A percentile compares a stretch with the other conserved stretches of the same genome.
Conservation (phyloP, 192 early-diverging fungal species). For the Gryganskiella cystojenkinii region DNA sequence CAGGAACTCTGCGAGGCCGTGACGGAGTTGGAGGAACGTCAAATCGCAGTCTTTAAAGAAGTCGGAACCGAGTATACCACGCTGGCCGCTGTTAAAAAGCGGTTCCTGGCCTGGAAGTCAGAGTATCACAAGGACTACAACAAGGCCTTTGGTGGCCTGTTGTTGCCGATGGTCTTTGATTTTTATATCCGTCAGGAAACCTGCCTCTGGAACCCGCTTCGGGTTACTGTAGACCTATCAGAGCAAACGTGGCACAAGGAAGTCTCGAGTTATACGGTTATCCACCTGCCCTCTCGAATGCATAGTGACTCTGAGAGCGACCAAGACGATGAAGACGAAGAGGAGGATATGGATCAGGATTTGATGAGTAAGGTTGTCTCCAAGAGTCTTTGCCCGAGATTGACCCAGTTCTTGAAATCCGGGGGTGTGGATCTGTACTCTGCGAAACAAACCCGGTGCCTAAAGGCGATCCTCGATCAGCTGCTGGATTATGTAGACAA, state of each 20-base stretch:
- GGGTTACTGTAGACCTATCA: constrained; percentile 36
- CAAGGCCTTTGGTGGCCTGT: constrained; percentile 66
- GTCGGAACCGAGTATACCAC: constrained; percentile 60
- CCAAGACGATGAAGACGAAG: constrained; percentile 30
- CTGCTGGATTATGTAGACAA: constrained; percentile 50
- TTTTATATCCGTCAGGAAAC: constrained; percentile 65
- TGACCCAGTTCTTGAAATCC: constrained; percentile 27
- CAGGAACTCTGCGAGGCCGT: constrained; percentile 34
- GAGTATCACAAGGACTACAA: constrained; percentile 63
- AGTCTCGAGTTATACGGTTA: constrained; percentile 25
- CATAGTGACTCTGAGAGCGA: constrained; percentile 42
- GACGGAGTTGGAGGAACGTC: constrained; percentile 46
- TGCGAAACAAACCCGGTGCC: constrained; percentile 24
- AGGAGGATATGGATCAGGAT: constrained; percentile 45
- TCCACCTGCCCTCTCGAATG: constrained; percentile 8
- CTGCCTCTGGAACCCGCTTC: constrained; percentile 62
- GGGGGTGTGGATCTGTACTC: constrained; percentile 47
- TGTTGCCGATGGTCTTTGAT: constrained; percentile 66
- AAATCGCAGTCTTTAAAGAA: constrained; percentile 51
- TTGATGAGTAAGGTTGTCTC: constrained; percentile 45
- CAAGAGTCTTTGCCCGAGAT: constrained; percentile 42
- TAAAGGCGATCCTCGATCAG: constrained; percentile 40
- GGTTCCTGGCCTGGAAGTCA: constrained; percentile 64
- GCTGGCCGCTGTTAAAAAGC: constrained; percentile 54
- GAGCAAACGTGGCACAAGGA: constrained; percentile 36